Percentiles rank a stretch among this genome's conserved stretches.
phyloP scores from a whole-genome alignment of 441 rosid genomes.

The Biscutella laevigata region DNA sequence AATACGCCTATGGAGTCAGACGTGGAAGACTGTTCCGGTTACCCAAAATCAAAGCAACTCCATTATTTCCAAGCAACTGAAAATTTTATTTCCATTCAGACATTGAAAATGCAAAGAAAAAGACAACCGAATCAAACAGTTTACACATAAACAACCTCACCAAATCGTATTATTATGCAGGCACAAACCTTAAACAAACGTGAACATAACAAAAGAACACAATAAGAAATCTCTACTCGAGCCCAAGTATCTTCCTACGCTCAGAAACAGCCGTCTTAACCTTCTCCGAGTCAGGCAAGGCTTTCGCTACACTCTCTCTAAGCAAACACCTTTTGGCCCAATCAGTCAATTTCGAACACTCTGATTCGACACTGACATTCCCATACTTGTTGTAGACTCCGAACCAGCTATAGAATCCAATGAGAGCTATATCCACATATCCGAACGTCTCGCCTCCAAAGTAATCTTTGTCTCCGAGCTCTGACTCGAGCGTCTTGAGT shows the following conservation, averaged over 20 bases:
- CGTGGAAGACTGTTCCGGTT: too few species aligned
- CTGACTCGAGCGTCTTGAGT: conserved; percentile 5
- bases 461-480: conserved; percentile 20
- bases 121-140: too few species aligned
- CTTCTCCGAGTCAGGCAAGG: conserved; percentile 16
- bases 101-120: too few species aligned
- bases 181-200: too few species aligned
- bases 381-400: conserved; percentile 11
- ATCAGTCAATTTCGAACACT: conserved; percentile 4
- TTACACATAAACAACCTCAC: too few species aligned
- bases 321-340: conserved; percentile 23
- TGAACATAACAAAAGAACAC: too few species aligned
- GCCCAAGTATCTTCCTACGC: neutral
- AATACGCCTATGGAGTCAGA: too few species aligned
- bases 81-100: too few species aligned
- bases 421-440: conserved; percentile 19
- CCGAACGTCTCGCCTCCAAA: conserved; percentile 22
- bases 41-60: too few species aligned
- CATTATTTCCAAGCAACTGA: too few species aligned
- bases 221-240: too few species aligned
- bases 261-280: neutral
- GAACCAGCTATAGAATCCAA: conserved; percentile 22
- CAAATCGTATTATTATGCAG: too few species aligned
- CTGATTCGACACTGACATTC: conserved; percentile 19
- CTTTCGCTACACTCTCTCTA: conserved; percentile 14